phyloP scores from a whole-genome alignment of 2,329 filamentous ascomycete genomes.

The Achaetomium macrosporum region DNA sequence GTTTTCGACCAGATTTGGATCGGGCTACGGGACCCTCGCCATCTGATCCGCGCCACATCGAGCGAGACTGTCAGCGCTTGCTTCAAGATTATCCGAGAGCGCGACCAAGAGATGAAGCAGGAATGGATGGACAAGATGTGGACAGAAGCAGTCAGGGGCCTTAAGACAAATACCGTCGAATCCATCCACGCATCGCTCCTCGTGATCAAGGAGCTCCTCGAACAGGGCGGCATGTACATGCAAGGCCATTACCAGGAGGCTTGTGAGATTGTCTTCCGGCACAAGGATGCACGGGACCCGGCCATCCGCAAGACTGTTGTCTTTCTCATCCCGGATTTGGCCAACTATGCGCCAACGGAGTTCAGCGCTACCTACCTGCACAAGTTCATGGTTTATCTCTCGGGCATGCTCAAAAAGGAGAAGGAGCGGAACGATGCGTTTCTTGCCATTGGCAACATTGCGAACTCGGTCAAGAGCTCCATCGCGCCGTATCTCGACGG shows the following conservation, averaged over 20 bases:
- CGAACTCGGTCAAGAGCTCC: conserved; percentile 89
- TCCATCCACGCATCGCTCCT: conserved; percentile 90
- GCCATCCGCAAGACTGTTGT: conserved; percentile 88
- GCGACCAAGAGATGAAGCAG: conserved; percentile 81
- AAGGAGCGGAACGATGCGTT: conserved; percentile 94
- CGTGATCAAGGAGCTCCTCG: conserved; percentile 84
- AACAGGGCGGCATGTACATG: conserved; percentile 99
- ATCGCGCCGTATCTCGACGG: conserved; percentile 94
- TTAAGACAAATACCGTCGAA: conserved; percentile 76
- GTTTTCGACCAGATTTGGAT: conserved; percentile 97
- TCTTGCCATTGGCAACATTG: conserved; percentile 90
- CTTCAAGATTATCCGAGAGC: conserved; percentile 90
- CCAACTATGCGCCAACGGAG: conserved; percentile 84
- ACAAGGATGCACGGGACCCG: conserved; percentile 86
- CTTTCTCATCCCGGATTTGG: conserved; percentile 83
- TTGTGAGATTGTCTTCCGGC: conserved; percentile 85
- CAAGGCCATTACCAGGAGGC: conserved; percentile 87
- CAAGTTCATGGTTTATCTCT: conserved; percentile 94
- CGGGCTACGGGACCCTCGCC: conserved; percentile 79
- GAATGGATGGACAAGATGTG: conserved; percentile 90
- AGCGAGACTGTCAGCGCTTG: conserved; percentile 91
- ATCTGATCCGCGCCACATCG: conserved; percentile 85
- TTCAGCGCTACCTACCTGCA: conserved; percentile 85
- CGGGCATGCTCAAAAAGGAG: conserved; percentile 88
- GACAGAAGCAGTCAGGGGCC: conserved; percentile 72